Evolutionary conservation across 1,284 basidiomycete genomes (phyloP).

Genomic region (Apiotrichum gracile): DNA sequence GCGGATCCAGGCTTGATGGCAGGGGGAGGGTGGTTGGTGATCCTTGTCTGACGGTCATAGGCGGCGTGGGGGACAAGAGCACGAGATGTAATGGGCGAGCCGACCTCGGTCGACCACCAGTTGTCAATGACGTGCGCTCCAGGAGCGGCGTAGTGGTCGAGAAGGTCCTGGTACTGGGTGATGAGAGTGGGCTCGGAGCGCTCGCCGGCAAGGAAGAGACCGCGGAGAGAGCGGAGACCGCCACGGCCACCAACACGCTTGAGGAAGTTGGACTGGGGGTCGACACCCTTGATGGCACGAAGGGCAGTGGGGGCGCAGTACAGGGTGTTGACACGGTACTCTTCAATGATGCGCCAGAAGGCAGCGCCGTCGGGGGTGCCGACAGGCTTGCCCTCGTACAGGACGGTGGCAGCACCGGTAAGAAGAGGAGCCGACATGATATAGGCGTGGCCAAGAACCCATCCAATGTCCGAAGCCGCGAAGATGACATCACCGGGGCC

Average conservation of each 20-base stretch:
- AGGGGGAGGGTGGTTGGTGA: conserved; percentile 5
- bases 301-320: conserved; percentile 70
- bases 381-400: conserved; percentile 91
- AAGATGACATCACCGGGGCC: conserved; percentile 20
- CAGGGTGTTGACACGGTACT: conserved; percentile 84
- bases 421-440: conserved; percentile 87
- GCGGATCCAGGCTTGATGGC: conserved; percentile 15
- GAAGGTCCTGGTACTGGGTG: conserved; percentile 17
- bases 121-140: conserved; percentile 69
- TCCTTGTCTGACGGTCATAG: conserved; percentile 49
- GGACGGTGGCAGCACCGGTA: conserved; percentile 72
- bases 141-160: conserved; percentile 13
- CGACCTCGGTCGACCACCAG: conserved; percentile 93
- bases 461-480: conserved; percentile 86
- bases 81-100: conserved; percentile 51
- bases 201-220: conserved; percentile 20
- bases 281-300: conserved; percentile 20
- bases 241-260: conserved; percentile 7
- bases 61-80: conserved; percentile 58
- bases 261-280: conserved; percentile 14
- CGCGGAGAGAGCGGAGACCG: conserved; percentile 13
- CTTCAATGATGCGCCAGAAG: conserved; percentile 89
- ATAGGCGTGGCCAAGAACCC: conserved; percentile 96
- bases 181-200: conserved; percentile 20
- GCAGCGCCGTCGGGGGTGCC: conserved; percentile 81